Conservation (phyloP, 1,284 basidiomycete species). For the Trametes hirsuta region DNA sequence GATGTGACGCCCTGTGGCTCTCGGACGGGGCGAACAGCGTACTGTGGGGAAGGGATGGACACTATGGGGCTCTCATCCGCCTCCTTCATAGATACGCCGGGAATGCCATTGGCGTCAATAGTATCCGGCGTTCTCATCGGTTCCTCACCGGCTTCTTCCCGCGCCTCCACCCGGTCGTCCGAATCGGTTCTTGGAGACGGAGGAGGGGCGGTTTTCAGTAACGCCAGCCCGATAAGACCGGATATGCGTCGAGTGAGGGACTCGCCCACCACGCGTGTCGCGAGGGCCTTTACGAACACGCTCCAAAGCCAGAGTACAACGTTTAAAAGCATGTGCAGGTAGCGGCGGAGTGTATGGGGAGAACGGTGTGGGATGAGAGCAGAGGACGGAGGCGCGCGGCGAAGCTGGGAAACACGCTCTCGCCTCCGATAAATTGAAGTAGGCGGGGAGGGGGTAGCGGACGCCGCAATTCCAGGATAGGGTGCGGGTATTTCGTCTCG, state of each 20-base stretch:
- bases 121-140: not conserved
- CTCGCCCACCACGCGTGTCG: conserved; percentile 15
- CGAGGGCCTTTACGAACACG: conserved; percentile 11
- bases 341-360: conserved; percentile 14
- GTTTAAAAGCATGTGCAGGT: conserved; percentile 21
- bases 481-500: not conserved
- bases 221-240: conserved; percentile 8
- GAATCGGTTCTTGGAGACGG: not conserved
- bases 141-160: not conserved
- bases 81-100: not conserved
- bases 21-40: not conserved
- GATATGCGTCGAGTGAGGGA: conserved; percentile 10
- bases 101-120: not conserved
- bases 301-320: conserved; percentile 25
- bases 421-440: not conserved
- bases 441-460: not conserved
- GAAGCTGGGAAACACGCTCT: not conserved
- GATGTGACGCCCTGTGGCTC: not conserved
- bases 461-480: not conserved
- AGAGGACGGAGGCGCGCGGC: conserved; percentile 1
- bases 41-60: not conserved
- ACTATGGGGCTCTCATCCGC: not conserved
- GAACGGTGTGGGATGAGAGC: conserved; percentile 12
- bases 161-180: not conserved
- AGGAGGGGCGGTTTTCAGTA: conserved; percentile 14